phyloP scores from a whole-genome alignment of 352 stramenopile species.

The Pythium sp. region DNA sequence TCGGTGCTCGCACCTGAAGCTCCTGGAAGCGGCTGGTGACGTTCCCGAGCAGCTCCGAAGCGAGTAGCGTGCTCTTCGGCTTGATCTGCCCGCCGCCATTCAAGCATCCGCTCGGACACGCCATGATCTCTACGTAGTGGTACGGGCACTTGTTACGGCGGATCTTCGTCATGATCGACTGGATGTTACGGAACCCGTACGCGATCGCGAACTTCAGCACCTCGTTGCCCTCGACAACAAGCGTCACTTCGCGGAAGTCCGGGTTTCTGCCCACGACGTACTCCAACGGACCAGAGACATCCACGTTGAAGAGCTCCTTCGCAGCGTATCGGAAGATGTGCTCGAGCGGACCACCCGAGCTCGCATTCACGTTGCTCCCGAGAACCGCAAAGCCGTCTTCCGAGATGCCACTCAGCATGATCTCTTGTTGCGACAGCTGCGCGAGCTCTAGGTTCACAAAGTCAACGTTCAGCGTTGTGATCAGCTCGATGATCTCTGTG shows the following conservation, averaged over 20 bases:
- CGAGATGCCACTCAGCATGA: conserved; percentile 68
- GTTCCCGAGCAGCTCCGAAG: conserved; percentile 55
- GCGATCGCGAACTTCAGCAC: conserved; percentile 92
- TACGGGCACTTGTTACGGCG: conserved; percentile 89
- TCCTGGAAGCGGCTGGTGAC: conserved; percentile 70
- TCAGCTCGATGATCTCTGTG: conserved; percentile 77
- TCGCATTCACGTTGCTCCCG: conserved; percentile 58
- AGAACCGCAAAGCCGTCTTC: conserved; percentile 50
- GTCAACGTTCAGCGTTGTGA: conserved; percentile 53
- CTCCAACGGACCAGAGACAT: conserved; percentile 76
- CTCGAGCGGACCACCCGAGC: conserved; percentile 89
- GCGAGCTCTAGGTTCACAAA: conserved; percentile 67
- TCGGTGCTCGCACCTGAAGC: conserved; percentile 48
- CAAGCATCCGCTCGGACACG: conserved; percentile 96
- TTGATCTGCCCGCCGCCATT: conserved; percentile 96
- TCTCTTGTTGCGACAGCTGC: conserved; percentile 58
- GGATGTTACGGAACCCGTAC: conserved; percentile 97
- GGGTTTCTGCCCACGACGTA: conserved; percentile 88
- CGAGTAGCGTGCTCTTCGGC: conserved; percentile 52
- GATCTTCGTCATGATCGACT: conserved; percentile 93
- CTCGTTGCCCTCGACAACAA: conserved; percentile 71
- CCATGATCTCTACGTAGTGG: conserved; percentile 99
- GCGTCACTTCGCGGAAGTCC: conserved; percentile 83
- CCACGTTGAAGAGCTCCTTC: conserved; percentile 87
- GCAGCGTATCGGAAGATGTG: conserved; percentile 91